A percentile compares a stretch with the other conserved stretches of the same genome.
Conservation (phyloP, 2,329 filamentous ascomycete genomes). For the Colletotrichum phormii region DNA sequence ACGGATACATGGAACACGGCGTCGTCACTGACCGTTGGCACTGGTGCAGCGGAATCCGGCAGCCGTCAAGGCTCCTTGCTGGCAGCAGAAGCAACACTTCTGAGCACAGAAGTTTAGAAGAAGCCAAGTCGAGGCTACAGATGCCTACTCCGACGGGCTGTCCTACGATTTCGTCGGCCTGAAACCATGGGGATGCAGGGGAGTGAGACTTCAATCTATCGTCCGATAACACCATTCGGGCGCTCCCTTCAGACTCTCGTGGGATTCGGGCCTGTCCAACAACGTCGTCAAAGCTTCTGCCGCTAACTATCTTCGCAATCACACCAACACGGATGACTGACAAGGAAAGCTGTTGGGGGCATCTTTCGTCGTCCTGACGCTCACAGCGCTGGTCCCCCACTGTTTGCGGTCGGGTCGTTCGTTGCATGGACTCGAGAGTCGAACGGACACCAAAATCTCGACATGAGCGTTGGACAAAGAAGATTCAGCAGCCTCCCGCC, state of each 20-base stretch:
- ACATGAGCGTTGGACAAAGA: background rate
- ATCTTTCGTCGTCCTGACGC: slow-evolving; percentile 6
- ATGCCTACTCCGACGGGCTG: background rate
- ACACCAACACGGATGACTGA: background rate
- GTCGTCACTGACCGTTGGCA: background rate
- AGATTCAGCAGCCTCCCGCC: background rate
- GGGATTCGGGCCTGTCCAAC: slow-evolving; percentile 6
- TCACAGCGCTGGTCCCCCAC: background rate
- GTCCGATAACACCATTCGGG: slow-evolving; percentile 3
- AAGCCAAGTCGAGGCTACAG: slow-evolving; percentile 15
- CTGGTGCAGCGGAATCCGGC: background rate
- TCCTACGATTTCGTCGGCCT: slow-evolving; percentile 13
- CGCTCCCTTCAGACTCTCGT: slow-evolving; percentile 26
- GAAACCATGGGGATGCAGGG: slow-evolving; percentile 28
- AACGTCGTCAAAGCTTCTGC: slow-evolving; percentile 5
- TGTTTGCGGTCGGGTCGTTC: slow-evolving; percentile 17
- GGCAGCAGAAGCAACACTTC: background rate
- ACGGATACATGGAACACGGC: background rate
- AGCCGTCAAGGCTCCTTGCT: slow-evolving; percentile 1
- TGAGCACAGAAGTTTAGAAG: background rate
- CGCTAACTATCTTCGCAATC: background rate
- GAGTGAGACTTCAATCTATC: slow-evolving; percentile 5
- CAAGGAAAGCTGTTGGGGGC: slow-evolving; percentile 1
- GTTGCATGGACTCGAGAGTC: slow-evolving; percentile 24
- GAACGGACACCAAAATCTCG: background rate